Base-by-base conservation (phyloP, 2,329 filamentous ascomycete species). In the Cordyceps fumosorosea region DNA sequence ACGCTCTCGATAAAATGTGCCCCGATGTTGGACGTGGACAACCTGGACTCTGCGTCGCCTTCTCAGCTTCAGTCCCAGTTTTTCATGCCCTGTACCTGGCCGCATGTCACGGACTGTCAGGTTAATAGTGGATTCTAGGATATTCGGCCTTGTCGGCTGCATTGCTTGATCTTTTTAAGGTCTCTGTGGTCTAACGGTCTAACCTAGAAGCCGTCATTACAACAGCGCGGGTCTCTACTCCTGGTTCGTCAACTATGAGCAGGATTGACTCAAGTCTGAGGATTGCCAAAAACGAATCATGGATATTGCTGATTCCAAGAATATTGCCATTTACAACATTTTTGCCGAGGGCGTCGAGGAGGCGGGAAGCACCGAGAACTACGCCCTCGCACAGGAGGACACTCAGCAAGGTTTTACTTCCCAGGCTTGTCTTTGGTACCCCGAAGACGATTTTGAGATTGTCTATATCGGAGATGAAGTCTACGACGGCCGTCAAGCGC, bases 171-270 rank as follows among this genome's bases (percentile, higher is more conserved):
- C n/a, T n/a, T n/a, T n/a, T n/a, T n/a, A n/a, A n/a, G n/a, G n/a
- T n/a, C n/a, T n/a, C n/a, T n/a, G n/a, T n/a, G n/a, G n/a, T n/a
- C n/a, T n/a, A n/a, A n/a, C n/a, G n/a, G n/a, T n/a, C n/a, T n/a
- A n/a, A n/a, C n/a, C n/a, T n/a, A n/a, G n/a, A n/a, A n/a, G n/a
- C n/a, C n/a, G n/a, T n/a, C n/a, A n/a, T n/a, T n/a, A n/a, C n/a
- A n/a, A 86, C 62, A 80, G 82, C 10, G 79, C 78, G 0, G 84
- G 84, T 0, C 66, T 85, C 3, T 87, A 87, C 71, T 79, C 75
- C 56, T 87, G 85, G 76, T 87, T 85, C 75, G 80, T 83, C 72
- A 86, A 85, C 72, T 69, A 69, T 40, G 42, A 16, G n/a, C 80
- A 84, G 67, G 69, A 69, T 16, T 84, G 81, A 67, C 71, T 83